Evolutionary conservation across 75 land plant species (phyloP).

Genomic region (Picea glauca): DNA sequence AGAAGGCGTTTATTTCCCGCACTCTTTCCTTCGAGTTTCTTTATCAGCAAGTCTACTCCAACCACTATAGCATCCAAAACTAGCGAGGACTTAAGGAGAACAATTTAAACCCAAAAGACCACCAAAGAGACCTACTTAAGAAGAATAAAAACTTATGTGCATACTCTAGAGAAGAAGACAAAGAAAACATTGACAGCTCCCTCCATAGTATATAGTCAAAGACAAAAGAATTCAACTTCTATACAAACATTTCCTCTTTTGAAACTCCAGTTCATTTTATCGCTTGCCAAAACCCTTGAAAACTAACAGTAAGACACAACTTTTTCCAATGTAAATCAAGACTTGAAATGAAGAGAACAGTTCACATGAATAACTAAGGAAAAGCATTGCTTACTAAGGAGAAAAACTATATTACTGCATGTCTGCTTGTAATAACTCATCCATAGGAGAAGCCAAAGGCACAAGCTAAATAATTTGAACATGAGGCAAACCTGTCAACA

Average conservation of each 20-base stretch:
- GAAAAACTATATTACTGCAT: no score
- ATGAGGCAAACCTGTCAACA: not conserved
- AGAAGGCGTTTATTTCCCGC: slow-evolving; percentile 80
- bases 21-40: slow-evolving; percentile 53
- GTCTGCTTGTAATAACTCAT: no score
- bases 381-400: not conserved
- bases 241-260: not conserved
- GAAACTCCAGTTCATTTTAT: no score
- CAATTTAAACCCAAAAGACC: no score
- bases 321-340: no score
- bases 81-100: slow-evolving; percentile 50
- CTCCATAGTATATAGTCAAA: not conserved
- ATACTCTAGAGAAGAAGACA: not conserved
- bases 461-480: not conserved
- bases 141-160: not conserved
- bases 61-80: slow-evolving; percentile 98
- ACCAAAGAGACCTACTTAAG: not conserved
- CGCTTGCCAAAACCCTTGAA: no score
- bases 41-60: slow-evolving; percentile 89
- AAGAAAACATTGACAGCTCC: not conserved
- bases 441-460: no score
- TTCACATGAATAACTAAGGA: no score
- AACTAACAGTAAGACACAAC: no score
- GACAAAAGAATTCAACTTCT: not conserved
- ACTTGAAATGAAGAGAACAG: no score